Base-by-base conservation (phyloP, 441 rosid genomes). In the Mallotus repandus region DNA sequence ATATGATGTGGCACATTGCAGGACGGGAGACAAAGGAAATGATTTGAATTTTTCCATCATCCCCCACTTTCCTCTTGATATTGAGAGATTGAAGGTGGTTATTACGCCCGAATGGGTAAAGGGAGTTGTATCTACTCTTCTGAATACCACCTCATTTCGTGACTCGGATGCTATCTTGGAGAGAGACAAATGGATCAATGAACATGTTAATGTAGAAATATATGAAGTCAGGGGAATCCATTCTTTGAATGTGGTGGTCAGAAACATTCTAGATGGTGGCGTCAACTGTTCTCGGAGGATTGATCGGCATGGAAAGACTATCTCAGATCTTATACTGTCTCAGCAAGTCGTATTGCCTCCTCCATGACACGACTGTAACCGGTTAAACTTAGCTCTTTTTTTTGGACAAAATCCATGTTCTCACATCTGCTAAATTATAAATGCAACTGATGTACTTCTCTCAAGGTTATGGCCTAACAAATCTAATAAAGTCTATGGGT, bases 211-310 rank as follows among this genome's bases (percentile, higher is more conserved):
- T 13, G 92, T 89, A 56, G 92, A 92, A 82, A 84, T 89, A 58
- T 95, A 91, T 76, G 91, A 91, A 74, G 94, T 86, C 22, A 70
- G 69, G 74, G 98, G 98, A 63, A 81, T 94, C 70, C 71, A 79
- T 73, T 89, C 97, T 46, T 73, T 89, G 82, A 91, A 92, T 64
- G 78, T 94, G 22, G 93, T 92, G 21, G 94, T 89, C 67, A 81
- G 88, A 35, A 92, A 91, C 84, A 84, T 92, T 79, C 82, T 94
- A 70, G 98, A 92, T 63, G 97, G 98, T 6, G 96, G 98, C 4
- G 98, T 92, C 81, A 92, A 91, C 77, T 92, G 98, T 82, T 91
- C 97, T 52, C 78, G 97, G 74, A 94, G 94, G 85, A 92, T 94
- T 59, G 97, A 90, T 77, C 85, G 97, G 25, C 97, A 92, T 63